Evolutionary conservation across 208 protist species (phyloP), one percentile per base, ranked within the genome.

Genomic region (Phytomonas serpens): DNA sequence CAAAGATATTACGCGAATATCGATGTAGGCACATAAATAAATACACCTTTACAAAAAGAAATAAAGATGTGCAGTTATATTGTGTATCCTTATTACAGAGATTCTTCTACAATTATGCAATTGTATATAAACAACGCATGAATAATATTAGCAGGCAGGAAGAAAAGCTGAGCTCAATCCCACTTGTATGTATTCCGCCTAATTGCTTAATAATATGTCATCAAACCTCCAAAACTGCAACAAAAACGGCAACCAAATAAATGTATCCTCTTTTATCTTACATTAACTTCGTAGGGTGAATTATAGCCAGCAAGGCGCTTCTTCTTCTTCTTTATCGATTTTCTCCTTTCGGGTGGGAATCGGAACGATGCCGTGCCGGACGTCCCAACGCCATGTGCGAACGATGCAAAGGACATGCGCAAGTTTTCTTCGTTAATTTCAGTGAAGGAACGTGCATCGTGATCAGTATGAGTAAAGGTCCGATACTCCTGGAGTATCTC

Each of bases 361-460:
- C 78, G 80, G 76, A 89, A 89, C 29, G 81, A 89, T 31, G 71
- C 82, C 11, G 83, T 85, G 57, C 71, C 75, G 37, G 78, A 77
- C 51, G 80, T 92, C 33, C 71, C 77, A n/a, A 93, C 81, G 66
- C 76, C 88, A 19, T 82, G 85, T 0, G 87, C 87, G 61, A 77
- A 74, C 31, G 83, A 88, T 9, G 83, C 87, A 72, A 94, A 94
- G 3, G 89, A 94, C 85, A 92, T 89, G 67, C 89, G 89, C 78
- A 94, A 52, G 38, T 94, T 85, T 75, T 95, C 90, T 71, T 89
- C 82, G 23, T 85, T 87, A 51, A 95, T 93, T 30, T 75, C 82
- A 71, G 84, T 75, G 11, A 88, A 77, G 65, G 78, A 79, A 47
- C 87, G 82, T 37, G 80, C 69, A 61, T 93, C 87, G 32, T 75